A percentile compares a stretch with the other conserved stretches of the same genome.
Conservation (phyloP, 1,284 basidiomycete species). For the Ustilago sp. region DNA sequence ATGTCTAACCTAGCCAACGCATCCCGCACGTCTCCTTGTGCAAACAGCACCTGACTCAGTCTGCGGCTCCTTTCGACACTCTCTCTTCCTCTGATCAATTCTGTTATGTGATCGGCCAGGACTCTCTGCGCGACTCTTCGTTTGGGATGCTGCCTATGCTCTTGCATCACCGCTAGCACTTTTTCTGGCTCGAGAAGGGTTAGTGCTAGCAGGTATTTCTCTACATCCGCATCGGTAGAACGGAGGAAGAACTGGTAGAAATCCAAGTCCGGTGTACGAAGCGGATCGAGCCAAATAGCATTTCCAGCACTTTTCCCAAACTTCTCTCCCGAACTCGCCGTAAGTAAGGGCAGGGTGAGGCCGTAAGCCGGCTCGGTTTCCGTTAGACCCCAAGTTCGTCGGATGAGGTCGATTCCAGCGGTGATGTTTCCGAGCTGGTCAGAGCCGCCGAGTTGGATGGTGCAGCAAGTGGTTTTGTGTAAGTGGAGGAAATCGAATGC, state of each 20-base stretch:
- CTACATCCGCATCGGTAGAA: constrained; percentile 84
- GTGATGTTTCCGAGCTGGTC: constrained; percentile 99
- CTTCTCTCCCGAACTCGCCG: constrained; percentile 88
- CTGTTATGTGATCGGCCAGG: constrained; percentile 87
- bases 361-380: constrained; percentile 76
- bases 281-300: constrained; percentile 79
- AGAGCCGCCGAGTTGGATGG: constrained; percentile 91
- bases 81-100: constrained; percentile 74
- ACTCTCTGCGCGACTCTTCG: constrained; percentile 79
- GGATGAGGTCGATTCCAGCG: constrained; percentile 89
- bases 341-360: constrained; percentile 92
- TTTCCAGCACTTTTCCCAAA: constrained; percentile 98
- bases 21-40: constrained; percentile 63
- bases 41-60: constrained; percentile 76
- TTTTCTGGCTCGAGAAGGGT: constrained; percentile 79
- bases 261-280: constrained; percentile 51
- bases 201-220: constrained; percentile 83
- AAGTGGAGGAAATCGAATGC: constrained; percentile 93
- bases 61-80: constrained; percentile 72
- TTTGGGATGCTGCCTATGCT: constrained; percentile 76
- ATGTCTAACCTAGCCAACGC: constrained; percentile 6
- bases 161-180: constrained; percentile 75
- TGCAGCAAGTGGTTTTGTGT: constrained; percentile 77
- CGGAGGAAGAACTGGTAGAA: constrained; percentile 85
- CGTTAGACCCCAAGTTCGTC: constrained; percentile 70